Evolutionary conservation across 2,329 filamentous ascomycete species (phyloP), one percentile per base, ranked within the genome.

Genomic region (Furcasterigmium furcatum): DNA sequence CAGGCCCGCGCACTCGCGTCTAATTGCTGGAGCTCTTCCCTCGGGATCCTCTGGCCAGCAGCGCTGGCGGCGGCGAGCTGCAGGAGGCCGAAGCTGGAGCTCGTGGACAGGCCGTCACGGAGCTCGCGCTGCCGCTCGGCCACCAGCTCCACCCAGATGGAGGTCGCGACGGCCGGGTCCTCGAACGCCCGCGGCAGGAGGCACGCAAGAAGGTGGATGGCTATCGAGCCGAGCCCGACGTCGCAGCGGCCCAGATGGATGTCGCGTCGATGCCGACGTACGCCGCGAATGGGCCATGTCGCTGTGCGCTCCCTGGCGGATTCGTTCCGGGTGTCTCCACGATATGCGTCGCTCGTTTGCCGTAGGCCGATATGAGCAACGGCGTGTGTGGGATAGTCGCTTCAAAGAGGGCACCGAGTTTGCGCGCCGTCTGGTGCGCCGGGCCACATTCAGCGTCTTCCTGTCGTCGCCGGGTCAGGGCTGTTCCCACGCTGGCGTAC

Each of bases 341-440:
- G 24, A 68, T 65, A 34, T 66, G 56, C 0, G 57, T 64, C 1
- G 55, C 58, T 5, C 67, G 52, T 2, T 22, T 46, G 1, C 66
- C 66, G 47, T 68, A 71, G 1, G 64, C 62, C 27, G 50, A 47
- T 8, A 66, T 44, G 4, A 72, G 56, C 1, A 52, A 42, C 0
- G 66, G 67, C 1, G 54, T 64, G 0, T 45, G 3, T 2, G 69
- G 67, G 3, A 61, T 42, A 1, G 62, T 24, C 1, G 50, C 52
- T 19, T 64, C 57, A 46, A 75, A 73, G 0, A 74, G 51, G 0
- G 61, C 62, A 2, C 62, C 70, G 0, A 74, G 59, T 27, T 58
- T 61, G 16, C 67, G 50, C 2, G 71, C 70, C 1, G 62, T 66
- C 5, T 50, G 48, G 45, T 74, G 70, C 0, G 47, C 36, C 2